Percentiles rank a stretch among this genome's conserved stretches.
phyloP scores from a whole-genome alignment of 2,329 filamentous ascomycete species.

The Canariomyces notabilis region DNA sequence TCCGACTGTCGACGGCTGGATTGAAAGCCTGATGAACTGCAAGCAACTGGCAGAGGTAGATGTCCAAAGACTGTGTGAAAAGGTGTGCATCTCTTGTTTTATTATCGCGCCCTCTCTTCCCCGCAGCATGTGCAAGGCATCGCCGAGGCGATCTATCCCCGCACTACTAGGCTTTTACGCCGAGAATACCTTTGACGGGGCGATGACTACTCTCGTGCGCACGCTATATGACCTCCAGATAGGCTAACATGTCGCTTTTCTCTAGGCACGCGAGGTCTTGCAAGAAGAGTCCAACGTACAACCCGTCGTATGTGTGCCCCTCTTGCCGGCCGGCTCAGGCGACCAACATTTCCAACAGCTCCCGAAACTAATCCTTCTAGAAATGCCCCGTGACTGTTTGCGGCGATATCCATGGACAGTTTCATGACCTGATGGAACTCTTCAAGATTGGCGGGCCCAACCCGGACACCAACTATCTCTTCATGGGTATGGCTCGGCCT shows the following conservation, averaged over 20 bases:
- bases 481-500: conserved; percentile 70
- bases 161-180: background rate
- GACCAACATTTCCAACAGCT: background rate
- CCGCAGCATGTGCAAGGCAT: background rate
- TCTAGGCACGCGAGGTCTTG: conserved; percentile 85
- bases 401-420: conserved; percentile 98
- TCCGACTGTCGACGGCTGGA: conserved; percentile 94
- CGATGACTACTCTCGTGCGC: conserved; percentile 28
- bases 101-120: conserved; percentile 1
- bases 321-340: background rate
- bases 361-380: conserved; percentile 41
- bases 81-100: conserved; percentile 52
- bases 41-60: conserved; percentile 95
- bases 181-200: background rate
- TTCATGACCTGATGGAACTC: conserved; percentile 98
- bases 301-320: conserved; percentile 71
- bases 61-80: conserved; percentile 94
- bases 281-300: conserved; percentile 98
- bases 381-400: conserved; percentile 99
- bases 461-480: conserved; percentile 98
- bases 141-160: background rate
- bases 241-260: conserved; percentile 30
- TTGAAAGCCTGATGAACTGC: conserved; percentile 96
- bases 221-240: conserved; percentile 3
- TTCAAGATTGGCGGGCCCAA: conserved; percentile 99